A percentile compares a stretch with the other conserved stretches of the same genome.
Evolutionary conservation across 129 eudicot species (phyloP).

Genomic region (Helichrysum umbraculigerum): DNA sequence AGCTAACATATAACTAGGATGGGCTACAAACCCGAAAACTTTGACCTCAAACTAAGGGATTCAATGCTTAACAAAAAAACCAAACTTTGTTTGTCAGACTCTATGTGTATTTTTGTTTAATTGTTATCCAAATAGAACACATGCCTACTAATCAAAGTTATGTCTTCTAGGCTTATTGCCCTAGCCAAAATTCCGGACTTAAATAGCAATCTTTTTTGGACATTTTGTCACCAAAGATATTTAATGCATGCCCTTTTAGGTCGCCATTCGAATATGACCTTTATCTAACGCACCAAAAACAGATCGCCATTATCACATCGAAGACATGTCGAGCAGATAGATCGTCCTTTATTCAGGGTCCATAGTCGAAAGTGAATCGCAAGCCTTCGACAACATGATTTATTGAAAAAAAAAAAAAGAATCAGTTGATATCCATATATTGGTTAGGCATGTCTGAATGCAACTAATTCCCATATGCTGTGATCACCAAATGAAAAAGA

Average conservation of each 20-base stretch:
- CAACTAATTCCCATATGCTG: constrained; percentile 8
- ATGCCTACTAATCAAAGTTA: background rate
- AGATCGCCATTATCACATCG: background rate
- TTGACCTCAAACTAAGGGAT: background rate
- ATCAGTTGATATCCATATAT: background rate
- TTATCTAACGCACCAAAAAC: constrained; percentile 1
- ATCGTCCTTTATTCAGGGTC: background rate
- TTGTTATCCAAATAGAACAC: background rate
- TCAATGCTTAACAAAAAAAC: background rate
- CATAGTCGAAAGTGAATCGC: background rate
- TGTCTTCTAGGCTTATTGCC: background rate
- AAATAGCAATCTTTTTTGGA: constrained; percentile 4
- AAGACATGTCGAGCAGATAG: background rate
- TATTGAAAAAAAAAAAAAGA: background rate
- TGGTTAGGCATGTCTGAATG: constrained; percentile 3
- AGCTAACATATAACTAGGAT: background rate
- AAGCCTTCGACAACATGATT: background rate
- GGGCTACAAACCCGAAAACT: background rate
- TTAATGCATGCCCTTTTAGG: background rate
- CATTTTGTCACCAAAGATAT: background rate
- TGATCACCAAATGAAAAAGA: background rate
- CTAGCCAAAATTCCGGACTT: background rate
- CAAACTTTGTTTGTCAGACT: background rate
- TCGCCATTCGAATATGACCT: background rate
- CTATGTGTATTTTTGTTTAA: background rate